Evolutionary conservation across 2,329 filamentous ascomycete species (phyloP), one percentile per base, ranked within the genome.

Genomic region (Aspergillus clavatus): DNA sequence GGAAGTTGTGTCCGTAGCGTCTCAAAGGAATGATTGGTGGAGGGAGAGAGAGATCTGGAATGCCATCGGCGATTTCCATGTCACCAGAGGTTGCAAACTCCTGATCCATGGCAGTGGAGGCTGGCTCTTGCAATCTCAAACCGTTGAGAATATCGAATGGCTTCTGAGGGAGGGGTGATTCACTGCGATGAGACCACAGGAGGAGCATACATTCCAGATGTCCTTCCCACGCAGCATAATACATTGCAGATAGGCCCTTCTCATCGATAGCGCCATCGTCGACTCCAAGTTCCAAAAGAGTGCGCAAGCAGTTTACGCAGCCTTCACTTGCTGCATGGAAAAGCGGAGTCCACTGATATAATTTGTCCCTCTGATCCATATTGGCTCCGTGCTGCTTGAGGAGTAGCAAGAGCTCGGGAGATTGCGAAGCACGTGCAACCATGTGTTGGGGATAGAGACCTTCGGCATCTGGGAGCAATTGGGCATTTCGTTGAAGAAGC

Each of bases 191-290:
- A n/a, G 68, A 67, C 66, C 73, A 73, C 24, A 98, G 79, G 6
- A 96, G 77, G 59, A 85, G 84, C 87, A 98, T 95, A 71, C 93
- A 97, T 60, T 91, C 86, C 43, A 97, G 72, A 63, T 97, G 88
- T 0, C 93, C 93, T 71, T 98, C 93, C 93, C 93, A 98, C 0
- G 89, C 91, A 11, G 93, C 93, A 68, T 98, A 98, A 68, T 98
- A 98, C 83, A 97, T 89, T 22, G 93, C 90, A 2, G 90, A 89
- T 3, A 97, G 77, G 12, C 83, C 85, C 63, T 97, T 98, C 69
- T 98, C 93, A 61, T 98, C 93, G 35, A 88, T 72, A 43, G 89
- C 86, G 53, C 83, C 84, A 1, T 86, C 80, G 58, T 94, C 82
- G 3, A 86, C 90, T 6, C 86, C 85, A 51, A 86, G 81, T 42